phyloP scores from a whole-genome alignment of 2,329 filamentous ascomycete species.

The Pochonia chlamydosporia region DNA sequence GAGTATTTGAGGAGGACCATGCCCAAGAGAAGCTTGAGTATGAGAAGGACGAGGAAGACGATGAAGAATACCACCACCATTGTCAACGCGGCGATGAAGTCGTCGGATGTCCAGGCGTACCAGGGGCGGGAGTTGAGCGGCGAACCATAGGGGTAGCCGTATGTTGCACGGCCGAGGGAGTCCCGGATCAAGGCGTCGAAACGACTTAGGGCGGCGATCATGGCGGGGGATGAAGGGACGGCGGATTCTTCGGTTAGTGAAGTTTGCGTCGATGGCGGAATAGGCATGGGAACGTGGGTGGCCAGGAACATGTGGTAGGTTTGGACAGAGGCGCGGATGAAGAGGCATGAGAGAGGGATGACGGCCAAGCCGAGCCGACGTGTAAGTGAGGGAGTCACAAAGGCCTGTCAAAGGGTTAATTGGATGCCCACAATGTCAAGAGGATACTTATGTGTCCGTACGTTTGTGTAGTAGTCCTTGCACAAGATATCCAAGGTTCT shows the following conservation, averaged over 20 bases:
- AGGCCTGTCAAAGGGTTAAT: conserved; percentile 60
- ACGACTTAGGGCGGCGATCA: conserved; percentile 70
- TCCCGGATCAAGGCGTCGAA: conserved; percentile 71
- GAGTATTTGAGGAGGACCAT: conserved; percentile 81
- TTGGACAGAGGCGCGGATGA: conserved; percentile 89
- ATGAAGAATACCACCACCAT: conserved; percentile 83
- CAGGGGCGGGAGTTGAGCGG: conserved; percentile 35
- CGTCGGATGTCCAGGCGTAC: conserved; percentile 60
- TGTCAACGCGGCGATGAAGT: conserved; percentile 69
- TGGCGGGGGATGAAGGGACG: conserved; percentile 62
- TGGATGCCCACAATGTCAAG: not conserved
- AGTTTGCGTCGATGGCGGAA: conserved; percentile 59
- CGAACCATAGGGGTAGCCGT: conserved; percentile 47
- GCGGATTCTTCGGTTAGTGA: conserved; percentile 60
- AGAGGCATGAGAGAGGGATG: conserved; percentile 87
- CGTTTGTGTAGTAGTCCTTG: conserved; percentile 97
- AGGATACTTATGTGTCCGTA: conserved; percentile 31
- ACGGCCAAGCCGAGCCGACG: conserved; percentile 85
- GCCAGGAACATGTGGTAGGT: conserved; percentile 98
- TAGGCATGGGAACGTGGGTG: conserved; percentile 72
- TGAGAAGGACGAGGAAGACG: conserved; percentile 76
- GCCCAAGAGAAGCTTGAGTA: conserved; percentile 78
- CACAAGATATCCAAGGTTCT: conserved; percentile 89
- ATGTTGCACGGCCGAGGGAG: conserved; percentile 68
- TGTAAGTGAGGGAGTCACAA: conserved; percentile 83